Conservation (phyloP, 1,139 yeast species). For the Scheffersomyces titani region DNA sequence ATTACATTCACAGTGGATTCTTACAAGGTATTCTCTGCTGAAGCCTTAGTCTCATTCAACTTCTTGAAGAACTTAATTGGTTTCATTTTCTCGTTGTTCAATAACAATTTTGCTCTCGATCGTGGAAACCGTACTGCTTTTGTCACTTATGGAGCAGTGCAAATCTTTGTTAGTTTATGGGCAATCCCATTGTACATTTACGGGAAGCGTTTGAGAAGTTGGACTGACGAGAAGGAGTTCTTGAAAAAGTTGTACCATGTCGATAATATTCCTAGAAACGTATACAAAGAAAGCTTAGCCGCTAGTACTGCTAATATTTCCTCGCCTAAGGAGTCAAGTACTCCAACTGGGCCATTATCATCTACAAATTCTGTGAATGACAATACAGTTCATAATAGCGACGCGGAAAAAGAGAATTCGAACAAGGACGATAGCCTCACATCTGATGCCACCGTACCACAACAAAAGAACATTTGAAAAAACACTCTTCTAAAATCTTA, state of each 20-base stretch:
- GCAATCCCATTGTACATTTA: constrained; percentile 58
- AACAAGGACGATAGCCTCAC: background rate
- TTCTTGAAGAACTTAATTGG: constrained; percentile 57
- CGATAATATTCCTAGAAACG: constrained; percentile 14
- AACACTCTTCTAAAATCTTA: background rate
- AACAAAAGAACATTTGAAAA: background rate
- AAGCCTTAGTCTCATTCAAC: constrained; percentile 58
- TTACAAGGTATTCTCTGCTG: constrained; percentile 60
- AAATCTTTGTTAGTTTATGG: constrained; percentile 47
- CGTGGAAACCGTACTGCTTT: constrained; percentile 51
- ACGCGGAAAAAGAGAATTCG: background rate
- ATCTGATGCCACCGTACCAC: background rate
- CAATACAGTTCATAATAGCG: background rate
- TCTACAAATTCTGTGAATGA: background rate
- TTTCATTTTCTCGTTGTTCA: constrained; percentile 58
- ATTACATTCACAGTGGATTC: constrained; percentile 63
- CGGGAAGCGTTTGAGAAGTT: constrained; percentile 53
- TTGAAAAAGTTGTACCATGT: constrained; percentile 34
- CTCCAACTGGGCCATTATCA: background rate
- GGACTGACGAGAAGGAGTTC: constrained; percentile 49
- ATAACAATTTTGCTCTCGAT: constrained; percentile 43
- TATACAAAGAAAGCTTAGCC: background rate
- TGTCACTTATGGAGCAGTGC: constrained; percentile 55
- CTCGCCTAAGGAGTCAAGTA: background rate
- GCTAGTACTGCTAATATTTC: background rate